Base-by-base conservation (phyloP, 177 flowering plant species). In the Telopea speciosissima region DNA sequence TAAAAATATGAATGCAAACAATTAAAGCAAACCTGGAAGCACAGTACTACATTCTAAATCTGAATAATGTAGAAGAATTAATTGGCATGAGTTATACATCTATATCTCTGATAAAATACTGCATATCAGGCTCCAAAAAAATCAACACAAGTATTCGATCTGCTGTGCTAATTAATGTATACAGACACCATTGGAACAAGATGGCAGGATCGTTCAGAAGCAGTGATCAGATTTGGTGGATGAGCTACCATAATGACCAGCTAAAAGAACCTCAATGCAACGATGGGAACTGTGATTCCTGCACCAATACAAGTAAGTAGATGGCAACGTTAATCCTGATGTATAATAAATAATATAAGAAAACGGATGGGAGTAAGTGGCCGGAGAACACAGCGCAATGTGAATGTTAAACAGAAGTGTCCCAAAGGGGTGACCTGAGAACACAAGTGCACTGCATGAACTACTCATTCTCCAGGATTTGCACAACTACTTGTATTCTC, bases 341-440 rank as follows among this genome's bases (percentile, higher is more conserved):
- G 9, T n/a, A n/a, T n/a, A n/a, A n/a, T n/a, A n/a, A n/a, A n/a
- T n/a, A n/a, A n/a, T n/a, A n/a, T n/a, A n/a, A n/a, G n/a, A n/a
- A n/a, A n/a, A n/a, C n/a, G n/a, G n/a, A n/a, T n/a, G n/a, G n/a
- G n/a, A n/a, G n/a, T n/a, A n/a, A n/a, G n/a, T n/a, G n/a, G n/a
- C n/a, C n/a, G n/a, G n/a, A n/a, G n/a, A n/a, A n/a, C 31, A 28
- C 31, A 28, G 31, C 31, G 31, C 11, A 28, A 28, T 11, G 60
- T 25, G 45, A 44, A 28, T 28, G 31, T 28, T 2, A 49, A 82
- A 78, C 76, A 70, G 77, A 36, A 70, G 75, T 61, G 66, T 44
- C 75, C 79, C 81, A 76, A 76, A 82, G 83, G 87, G 85, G 87
- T 84, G 87, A 82, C 87, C 85, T 82, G 85, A 84, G 85, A 84